These are phyloP conservation scores for Entomophthora muscae DNA, from an alignment of 371 early-diverging fungal species.

Conservation along the genomic window DNA sequence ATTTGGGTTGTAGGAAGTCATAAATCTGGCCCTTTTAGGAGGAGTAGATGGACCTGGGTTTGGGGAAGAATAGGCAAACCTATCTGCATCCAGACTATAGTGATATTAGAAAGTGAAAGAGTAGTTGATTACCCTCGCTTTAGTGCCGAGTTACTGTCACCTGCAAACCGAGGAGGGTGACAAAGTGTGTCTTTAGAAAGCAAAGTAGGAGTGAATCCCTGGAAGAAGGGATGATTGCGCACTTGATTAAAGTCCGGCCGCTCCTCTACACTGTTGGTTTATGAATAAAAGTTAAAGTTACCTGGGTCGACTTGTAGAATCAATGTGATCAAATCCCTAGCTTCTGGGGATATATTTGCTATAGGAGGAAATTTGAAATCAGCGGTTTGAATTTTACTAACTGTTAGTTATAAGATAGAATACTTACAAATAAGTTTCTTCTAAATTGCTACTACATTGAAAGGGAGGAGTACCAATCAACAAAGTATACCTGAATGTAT, in stretches of 20 bases:
- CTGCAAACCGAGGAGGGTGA: neutral
- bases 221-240: constrained; percentile 22
- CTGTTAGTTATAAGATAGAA: neutral
- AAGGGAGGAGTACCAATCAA: constrained; percentile 94
- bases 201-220: no score
- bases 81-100: neutral
- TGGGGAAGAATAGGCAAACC: neutral
- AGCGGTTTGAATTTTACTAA: constrained; percentile 55
- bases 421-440: neutral
- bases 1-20: no score
- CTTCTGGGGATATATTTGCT: constrained; percentile 41
- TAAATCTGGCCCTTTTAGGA: neutral
- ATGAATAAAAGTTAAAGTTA: no score
- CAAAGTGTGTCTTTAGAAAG: neutral
- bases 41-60: neutral
- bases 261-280: no score
- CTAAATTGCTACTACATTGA: constrained; percentile 55
- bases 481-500: constrained; percentile 55
- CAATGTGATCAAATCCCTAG: constrained; percentile 51
- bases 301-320: constrained; percentile 68
- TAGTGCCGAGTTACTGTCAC: neutral
- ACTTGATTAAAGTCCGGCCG: constrained; percentile 22
- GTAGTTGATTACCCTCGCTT: neutral
- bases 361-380: constrained; percentile 62
- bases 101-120: no score